A percentile compares a stretch with the other conserved stretches of the same genome.
Evolutionary conservation across 202 grass and related monocot species (phyloP).

Genomic region (Elaeis oleifera): DNA sequence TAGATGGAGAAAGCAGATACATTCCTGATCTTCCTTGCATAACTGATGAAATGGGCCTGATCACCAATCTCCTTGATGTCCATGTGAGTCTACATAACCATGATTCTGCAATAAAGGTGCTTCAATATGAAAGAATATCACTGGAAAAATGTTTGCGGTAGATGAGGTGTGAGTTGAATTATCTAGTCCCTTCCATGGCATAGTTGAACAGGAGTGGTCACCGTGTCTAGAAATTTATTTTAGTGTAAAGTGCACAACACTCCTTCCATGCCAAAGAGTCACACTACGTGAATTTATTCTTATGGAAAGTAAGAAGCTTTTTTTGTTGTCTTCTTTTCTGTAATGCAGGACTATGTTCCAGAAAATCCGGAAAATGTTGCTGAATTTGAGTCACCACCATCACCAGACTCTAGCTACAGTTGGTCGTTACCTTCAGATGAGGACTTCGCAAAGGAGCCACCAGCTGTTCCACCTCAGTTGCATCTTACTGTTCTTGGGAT

Average conservation of each 20-base stretch:
- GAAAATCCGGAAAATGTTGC: constrained; percentile 78
- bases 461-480: constrained; percentile 64
- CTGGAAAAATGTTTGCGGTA: no score
- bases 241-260: no score
- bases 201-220: no score
- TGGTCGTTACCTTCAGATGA: constrained; percentile 63
- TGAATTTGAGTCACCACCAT: constrained; percentile 67
- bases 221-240: no score
- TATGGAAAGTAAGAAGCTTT: constrained; percentile 5
- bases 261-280: no score
- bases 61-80: constrained; percentile 89
- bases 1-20: constrained; percentile 76
- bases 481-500: constrained; percentile 70
- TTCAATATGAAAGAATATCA: no score
- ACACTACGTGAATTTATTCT: background rate
- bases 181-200: no score
- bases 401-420: constrained; percentile 76
- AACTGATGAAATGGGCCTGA: constrained; percentile 60
- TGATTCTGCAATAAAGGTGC: no score
- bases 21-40: constrained; percentile 78
- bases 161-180: no score
- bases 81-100: constrained; percentile 47
- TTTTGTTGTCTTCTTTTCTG: background rate
- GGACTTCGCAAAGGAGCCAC: constrained; percentile 91
- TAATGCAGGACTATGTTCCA: constrained; percentile 75